Conservation (phyloP, 2,329 filamentous ascomycete genomes). For the Sporothrix phasma region DNA sequence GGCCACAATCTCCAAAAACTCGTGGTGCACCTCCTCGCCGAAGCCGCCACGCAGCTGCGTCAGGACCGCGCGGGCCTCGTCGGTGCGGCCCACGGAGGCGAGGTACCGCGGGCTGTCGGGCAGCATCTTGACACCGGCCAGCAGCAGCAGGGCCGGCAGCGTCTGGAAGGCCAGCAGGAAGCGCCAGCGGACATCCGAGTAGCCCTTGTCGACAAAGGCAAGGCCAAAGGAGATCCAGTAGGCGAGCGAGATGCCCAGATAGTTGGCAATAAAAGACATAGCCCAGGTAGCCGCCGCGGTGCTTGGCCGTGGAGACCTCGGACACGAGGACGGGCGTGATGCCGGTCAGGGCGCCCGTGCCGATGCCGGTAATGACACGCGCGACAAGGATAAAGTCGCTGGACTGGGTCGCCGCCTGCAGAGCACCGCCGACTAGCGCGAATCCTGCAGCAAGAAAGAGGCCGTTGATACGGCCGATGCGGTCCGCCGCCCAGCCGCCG, state of each 20-base stretch:
- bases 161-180: slow-evolving; percentile 33
- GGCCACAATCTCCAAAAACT: slow-evolving; percentile 33
- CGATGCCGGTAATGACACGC: slow-evolving; percentile 41
- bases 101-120: slow-evolving; percentile 36
- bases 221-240: slow-evolving; percentile 32
- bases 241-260: slow-evolving; percentile 37
- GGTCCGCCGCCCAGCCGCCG: slow-evolving; percentile 37
- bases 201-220: slow-evolving; percentile 21
- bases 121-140: slow-evolving; percentile 31
- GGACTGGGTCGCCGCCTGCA: slow-evolving; percentile 36
- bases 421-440: slow-evolving; percentile 38
- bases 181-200: slow-evolving; percentile 28
- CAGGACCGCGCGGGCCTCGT: slow-evolving; percentile 26
- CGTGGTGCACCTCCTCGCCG: slow-evolving; percentile 29
- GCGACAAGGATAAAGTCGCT: slow-evolving; percentile 40
- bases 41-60: slow-evolving; percentile 26
- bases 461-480: slow-evolving; percentile 40
- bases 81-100: slow-evolving; percentile 17
- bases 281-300: slow-evolving; percentile 37
- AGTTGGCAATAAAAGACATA: slow-evolving; percentile 45
- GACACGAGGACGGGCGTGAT: slow-evolving; percentile 40
- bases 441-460: slow-evolving; percentile 38
- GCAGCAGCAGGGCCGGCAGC: slow-evolving; percentile 32
- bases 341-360: slow-evolving; percentile 41
- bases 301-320: slow-evolving; percentile 36